These are phyloP conservation scores for Mycosarcoma mackinlayi DNA, from an alignment of 1,284 basidiomycete genomes.

Conservation along the genomic window DNA sequence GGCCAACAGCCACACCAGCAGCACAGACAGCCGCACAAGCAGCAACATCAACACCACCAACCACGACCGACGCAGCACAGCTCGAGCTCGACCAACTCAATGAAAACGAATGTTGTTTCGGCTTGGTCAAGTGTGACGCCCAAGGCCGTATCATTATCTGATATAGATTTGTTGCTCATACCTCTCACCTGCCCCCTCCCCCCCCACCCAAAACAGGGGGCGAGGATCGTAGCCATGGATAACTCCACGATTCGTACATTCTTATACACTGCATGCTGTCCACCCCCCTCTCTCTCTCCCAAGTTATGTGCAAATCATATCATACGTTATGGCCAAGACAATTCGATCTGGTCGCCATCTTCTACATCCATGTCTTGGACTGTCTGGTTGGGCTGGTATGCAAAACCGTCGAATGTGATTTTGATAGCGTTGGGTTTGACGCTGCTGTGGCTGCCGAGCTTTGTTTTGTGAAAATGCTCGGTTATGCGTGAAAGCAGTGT, in stretches of 20 bases:
- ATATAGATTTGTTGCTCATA: too few species aligned
- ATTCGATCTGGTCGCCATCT: slow-evolving; percentile 37
- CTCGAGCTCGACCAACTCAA: slow-evolving; percentile 1
- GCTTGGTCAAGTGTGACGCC: slow-evolving; percentile 41
- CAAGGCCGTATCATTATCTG: slow-evolving; percentile 38
- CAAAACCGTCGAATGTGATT: slow-evolving; percentile 41
- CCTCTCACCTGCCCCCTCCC: too few species aligned
- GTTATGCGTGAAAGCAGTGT: slow-evolving; percentile 41
- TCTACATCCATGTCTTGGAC: slow-evolving; percentile 50
- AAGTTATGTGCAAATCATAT: too few species aligned
- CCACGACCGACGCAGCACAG: background rate
- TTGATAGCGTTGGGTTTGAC: slow-evolving; percentile 1
- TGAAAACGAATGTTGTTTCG: slow-evolving; percentile 44
- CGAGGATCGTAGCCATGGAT: too few species aligned
- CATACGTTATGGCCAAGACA: slow-evolving; percentile 20
- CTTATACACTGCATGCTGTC: too few species aligned
- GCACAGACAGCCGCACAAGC: background rate
- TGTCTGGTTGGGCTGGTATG: slow-evolving; percentile 8
- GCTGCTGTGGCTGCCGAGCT: slow-evolving; percentile 1
- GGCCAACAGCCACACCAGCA: background rate
- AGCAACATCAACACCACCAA: background rate
- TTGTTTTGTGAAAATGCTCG: slow-evolving; percentile 38
- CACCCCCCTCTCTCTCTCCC: too few species aligned
- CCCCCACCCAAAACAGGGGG: too few species aligned
- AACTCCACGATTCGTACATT: too few species aligned